Conservation (phyloP, 1,139 yeast species). For the Arxiozyma slooffiae region DNA sequence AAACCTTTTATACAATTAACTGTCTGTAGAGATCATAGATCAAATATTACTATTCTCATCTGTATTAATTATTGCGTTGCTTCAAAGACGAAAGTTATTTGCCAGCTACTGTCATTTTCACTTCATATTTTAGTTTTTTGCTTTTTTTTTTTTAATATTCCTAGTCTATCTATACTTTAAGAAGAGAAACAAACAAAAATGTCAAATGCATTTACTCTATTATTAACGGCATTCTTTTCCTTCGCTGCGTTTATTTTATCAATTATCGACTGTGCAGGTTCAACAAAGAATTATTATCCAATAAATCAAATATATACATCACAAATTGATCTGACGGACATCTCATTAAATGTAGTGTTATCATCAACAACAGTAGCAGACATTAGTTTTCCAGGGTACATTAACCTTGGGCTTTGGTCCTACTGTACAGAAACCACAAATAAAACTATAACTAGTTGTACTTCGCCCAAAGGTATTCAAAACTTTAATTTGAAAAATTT, state of each 20-base stretch:
- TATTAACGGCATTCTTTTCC: constrained; percentile 19
- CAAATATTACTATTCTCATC: too few relatives aligned
- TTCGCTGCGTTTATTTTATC: constrained; percentile 22
- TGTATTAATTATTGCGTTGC: too few relatives aligned
- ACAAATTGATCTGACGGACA: constrained; percentile 19
- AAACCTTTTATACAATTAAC: too few relatives aligned
- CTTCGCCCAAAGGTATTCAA: constrained; percentile 26
- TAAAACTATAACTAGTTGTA: constrained; percentile 17
- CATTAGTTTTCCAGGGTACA: constrained; percentile 17
- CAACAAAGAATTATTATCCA: constrained; percentile 24
- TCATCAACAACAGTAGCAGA: constrained; percentile 2
- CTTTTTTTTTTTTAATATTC: not conserved
- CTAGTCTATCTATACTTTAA: not conserved
- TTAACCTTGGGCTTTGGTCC: constrained; percentile 29
- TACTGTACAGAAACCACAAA: constrained; percentile 19
- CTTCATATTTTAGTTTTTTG: not conserved
- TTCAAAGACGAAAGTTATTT: too few relatives aligned
- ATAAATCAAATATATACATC: constrained; percentile 24
- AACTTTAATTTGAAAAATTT: constrained; percentile 19
- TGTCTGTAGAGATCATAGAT: too few relatives aligned
- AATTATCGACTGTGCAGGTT: constrained; percentile 26
- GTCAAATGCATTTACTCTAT: constrained; percentile 16
- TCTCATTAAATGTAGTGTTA: constrained; percentile 14
- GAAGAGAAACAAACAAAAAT: constrained; percentile 5
- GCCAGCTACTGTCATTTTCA: too few relatives aligned